Conservation (phyloP, 345 rosid species). For the Geranium brycei region DNA sequence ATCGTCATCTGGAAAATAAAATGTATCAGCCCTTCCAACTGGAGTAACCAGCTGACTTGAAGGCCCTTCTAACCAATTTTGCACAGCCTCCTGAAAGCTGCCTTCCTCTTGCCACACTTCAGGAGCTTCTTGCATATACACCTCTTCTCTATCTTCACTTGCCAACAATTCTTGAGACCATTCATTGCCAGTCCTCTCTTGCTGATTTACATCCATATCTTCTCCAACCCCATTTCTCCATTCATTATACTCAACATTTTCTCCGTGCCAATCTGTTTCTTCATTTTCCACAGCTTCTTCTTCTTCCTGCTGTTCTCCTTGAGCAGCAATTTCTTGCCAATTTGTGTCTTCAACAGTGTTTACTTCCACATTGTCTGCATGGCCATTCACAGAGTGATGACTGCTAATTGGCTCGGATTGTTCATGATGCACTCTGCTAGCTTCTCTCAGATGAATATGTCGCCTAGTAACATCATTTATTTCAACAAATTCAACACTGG, state of each 20-base stretch:
- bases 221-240: conserved; percentile 28
- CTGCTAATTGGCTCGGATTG: conserved; percentile 17
- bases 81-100: conserved; percentile 41
- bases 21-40: conserved; percentile 32
- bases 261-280: conserved; percentile 27
- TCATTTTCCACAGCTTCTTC: conserved; percentile 30
- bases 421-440: conserved; percentile 11
- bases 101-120: conserved; percentile 27
- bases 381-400: conserved; percentile 16
- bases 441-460: neutral
- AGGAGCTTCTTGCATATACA: conserved; percentile 22
- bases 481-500: conserved; percentile 13
- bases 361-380: conserved; percentile 19
- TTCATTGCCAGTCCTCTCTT: conserved; percentile 27
- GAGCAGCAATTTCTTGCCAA: too few species aligned
- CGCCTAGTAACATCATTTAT: conserved; percentile 1
- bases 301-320: conserved; percentile 21
- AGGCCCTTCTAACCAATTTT: conserved; percentile 46
- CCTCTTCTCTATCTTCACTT: conserved; percentile 32
- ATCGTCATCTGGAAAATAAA: conserved; percentile 51
- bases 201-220: conserved; percentile 20
- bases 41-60: conserved; percentile 33
- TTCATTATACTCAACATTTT: conserved; percentile 26
- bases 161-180: conserved; percentile 21
- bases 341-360: conserved; percentile 18